phyloP scores from a whole-genome alignment of 331 rosid genomes.

The Acacia pycnantha region DNA sequence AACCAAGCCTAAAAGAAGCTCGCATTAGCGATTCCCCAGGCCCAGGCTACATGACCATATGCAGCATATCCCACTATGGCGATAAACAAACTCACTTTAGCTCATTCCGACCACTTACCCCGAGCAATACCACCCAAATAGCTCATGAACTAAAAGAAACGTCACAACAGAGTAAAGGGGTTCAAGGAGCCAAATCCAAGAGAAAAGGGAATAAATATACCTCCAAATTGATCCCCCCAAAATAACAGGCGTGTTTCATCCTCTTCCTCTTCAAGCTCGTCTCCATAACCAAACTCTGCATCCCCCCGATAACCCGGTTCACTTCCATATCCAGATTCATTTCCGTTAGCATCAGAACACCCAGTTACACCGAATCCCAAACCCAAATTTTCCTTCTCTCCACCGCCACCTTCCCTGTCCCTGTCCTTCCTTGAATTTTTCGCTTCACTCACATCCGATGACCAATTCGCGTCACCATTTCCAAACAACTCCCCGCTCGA shows the following conservation, averaged over 20 bases:
- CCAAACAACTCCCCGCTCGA: constrained; percentile 96
- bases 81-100: constrained; percentile 3
- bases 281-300: constrained; percentile 95
- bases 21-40: background rate
- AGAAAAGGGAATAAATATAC: constrained; percentile 38
- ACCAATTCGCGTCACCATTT: constrained; percentile 88
- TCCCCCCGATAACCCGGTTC: constrained; percentile 99
- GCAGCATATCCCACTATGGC: background rate
- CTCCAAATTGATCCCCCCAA: constrained; percentile 76
- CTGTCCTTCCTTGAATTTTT: constrained; percentile 73
- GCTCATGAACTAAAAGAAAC: background rate
- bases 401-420: constrained; percentile 51
- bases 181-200: background rate
- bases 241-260: constrained; percentile 71
- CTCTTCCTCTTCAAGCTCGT: constrained; percentile 94
- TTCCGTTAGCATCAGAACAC: constrained; percentile 68
- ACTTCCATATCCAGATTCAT: constrained; percentile 91
- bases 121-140: background rate
- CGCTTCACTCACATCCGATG: constrained; percentile 92
- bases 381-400: constrained; percentile 73
- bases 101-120: background rate
- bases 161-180: background rate
- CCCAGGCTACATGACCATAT: background rate
- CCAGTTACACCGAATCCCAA: constrained; percentile 66
- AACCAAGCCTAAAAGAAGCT: constrained; percentile 5